Evolutionary conservation across 2,329 filamentous ascomycete genomes (phyloP).

Genomic region (Trichoderma harzianum): DNA sequence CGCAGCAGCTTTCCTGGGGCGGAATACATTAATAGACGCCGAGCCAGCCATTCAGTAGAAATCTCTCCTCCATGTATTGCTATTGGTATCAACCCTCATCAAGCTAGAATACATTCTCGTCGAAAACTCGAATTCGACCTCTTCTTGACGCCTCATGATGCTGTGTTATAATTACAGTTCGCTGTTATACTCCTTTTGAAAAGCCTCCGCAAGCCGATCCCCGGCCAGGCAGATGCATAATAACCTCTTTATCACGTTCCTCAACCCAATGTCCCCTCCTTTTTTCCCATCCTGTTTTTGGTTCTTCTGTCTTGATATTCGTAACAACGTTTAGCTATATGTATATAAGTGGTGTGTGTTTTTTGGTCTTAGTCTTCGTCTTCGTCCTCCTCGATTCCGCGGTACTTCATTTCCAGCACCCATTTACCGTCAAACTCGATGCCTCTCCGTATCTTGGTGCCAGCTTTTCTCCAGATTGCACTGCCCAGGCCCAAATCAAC

Average conservation of each 20-base stretch:
- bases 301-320: background rate
- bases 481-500: constrained; percentile 84
- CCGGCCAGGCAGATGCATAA: background rate
- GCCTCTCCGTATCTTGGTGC: constrained; percentile 74
- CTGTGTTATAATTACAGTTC: constrained; percentile 13
- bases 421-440: constrained; percentile 86
- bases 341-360: background rate
- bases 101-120: constrained; percentile 7
- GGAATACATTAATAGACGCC: background rate
- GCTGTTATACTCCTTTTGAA: background rate
- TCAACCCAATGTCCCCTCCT: background rate
- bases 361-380: constrained; percentile 8
- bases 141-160: constrained; percentile 13
- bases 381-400: constrained; percentile 33
- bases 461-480: constrained; percentile 79
- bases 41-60: background rate
- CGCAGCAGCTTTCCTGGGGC: background rate
- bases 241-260: background rate
- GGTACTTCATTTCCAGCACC: constrained; percentile 68
- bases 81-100: background rate
- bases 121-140: background rate
- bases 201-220: background rate
- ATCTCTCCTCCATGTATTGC: background rate
- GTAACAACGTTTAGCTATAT: background rate
- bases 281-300: background rate